These are phyloP conservation scores for Malus hybrid DNA, from an alignment of 331 rosid species.

Conservation along the genomic window DNA sequence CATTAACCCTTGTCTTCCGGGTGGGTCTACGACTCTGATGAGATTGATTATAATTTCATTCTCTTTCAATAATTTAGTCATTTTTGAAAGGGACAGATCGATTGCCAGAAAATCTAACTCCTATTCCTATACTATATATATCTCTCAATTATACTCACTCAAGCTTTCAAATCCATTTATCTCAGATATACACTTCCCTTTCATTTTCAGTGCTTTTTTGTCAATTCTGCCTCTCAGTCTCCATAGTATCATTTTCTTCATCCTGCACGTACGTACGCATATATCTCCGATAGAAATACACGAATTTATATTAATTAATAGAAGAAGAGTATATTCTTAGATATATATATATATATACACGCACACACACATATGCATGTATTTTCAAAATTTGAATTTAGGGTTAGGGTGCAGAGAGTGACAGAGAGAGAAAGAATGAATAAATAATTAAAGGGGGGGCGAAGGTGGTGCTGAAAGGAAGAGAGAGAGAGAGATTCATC, in stretches of 20 bases:
- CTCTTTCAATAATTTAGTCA: not conserved
- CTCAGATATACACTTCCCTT: not conserved
- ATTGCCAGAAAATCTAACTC: not conserved
- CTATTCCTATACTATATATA: not conserved
- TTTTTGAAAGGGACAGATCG: not conserved
- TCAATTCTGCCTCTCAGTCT: not conserved
- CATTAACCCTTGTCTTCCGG: constrained; percentile 83
- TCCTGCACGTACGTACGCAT: not conserved
- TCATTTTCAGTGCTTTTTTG: not conserved
- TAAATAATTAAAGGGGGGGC: not conserved
- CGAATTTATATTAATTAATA: no score
- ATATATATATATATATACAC: not conserved
- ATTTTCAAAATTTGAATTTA: not conserved
- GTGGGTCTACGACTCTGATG: constrained; percentile 11
- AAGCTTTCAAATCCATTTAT: not conserved
- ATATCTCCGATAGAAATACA: not conserved
- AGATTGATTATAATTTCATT: constrained; percentile 1
- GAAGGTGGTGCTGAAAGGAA: constrained; percentile 6
- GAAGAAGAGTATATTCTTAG: not conserved
- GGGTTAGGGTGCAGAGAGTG: not conserved
- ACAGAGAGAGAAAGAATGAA: not conserved
- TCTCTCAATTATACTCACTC: no score
- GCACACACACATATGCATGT: not conserved
- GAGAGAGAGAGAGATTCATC: constrained; percentile 24
- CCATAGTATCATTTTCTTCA: no score